These are phyloP conservation scores for Talaromyces sp. DNA, from an alignment of 2,329 filamentous ascomycete species.

Conservation along the genomic window DNA sequence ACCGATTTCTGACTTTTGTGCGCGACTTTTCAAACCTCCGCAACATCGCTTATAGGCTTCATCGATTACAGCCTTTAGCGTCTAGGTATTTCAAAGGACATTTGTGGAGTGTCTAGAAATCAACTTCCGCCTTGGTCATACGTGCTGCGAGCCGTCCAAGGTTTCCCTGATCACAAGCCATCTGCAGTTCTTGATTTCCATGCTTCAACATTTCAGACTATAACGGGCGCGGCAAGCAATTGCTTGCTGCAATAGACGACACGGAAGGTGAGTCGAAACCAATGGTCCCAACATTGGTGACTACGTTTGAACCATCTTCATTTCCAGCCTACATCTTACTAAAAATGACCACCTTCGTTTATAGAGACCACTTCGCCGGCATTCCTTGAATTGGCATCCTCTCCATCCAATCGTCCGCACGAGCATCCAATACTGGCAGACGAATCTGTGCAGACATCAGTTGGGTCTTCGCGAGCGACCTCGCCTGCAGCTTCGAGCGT, in stretches of 20 bases:
- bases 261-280: conserved; percentile 39
- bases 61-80: not conserved
- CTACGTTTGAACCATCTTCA: not conserved
- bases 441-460: conserved; percentile 29
- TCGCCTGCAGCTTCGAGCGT: conserved; percentile 38
- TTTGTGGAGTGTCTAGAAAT: conserved; percentile 4
- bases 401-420: conserved; percentile 32
- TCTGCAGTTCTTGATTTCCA: conserved; percentile 34
- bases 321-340: conserved; percentile 1
- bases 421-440: conserved; percentile 28
- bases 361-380: conserved; percentile 38
- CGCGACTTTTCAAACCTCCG: not conserved
- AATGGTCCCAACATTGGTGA: not conserved
- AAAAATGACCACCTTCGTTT: conserved; percentile 17
- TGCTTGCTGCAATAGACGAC: conserved; percentile 48
- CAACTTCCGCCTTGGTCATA: conserved; percentile 25
- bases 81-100: conserved; percentile 14
- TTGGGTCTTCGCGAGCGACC: conserved; percentile 32
- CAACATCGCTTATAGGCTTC: not conserved
- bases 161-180: conserved; percentile 23
- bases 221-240: conserved; percentile 47
- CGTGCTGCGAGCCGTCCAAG: conserved; percentile 22
- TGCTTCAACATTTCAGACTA: conserved; percentile 46
- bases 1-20: not conserved
- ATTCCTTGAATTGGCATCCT: conserved; percentile 33